Evolutionary conservation across 106 monocot genomes (phyloP).

Genomic region (Dendrobium nobile): DNA sequence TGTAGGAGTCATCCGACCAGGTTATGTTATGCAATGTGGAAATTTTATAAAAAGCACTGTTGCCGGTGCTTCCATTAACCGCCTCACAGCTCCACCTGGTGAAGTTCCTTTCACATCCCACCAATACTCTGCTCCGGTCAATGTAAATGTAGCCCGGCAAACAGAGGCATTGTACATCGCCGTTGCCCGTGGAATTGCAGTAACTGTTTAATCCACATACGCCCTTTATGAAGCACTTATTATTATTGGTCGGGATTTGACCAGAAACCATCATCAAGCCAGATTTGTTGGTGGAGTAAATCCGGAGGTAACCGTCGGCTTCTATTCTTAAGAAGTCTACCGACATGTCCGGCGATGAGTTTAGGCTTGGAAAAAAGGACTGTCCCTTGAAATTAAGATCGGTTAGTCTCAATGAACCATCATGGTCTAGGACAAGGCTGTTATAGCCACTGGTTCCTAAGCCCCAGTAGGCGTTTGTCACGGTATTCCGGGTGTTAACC

Average conservation of each 20-base stretch:
- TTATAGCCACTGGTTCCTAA: neutral
- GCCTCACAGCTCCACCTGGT: neutral
- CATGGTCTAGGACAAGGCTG: neutral
- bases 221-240: neutral
- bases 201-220: neutral
- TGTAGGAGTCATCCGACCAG: neutral
- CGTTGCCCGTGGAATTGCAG: neutral
- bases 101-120: neutral
- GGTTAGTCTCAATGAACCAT: too few species aligned
- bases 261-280: neutral
- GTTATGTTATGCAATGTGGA: neutral
- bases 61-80: neutral
- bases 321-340: neutral
- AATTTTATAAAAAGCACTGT: neutral
- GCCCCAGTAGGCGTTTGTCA: constrained; percentile 10
- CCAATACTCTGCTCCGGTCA: neutral
- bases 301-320: neutral
- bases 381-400: too few species aligned
- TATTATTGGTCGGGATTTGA: neutral
- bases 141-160: constrained; percentile 2
- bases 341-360: neutral
- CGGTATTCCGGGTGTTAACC: neutral
- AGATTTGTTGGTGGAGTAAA: neutral
- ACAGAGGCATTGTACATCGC: neutral
- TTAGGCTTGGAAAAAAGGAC: neutral